Percentiles rank a stretch among this genome's conserved stretches.
These are phyloP conservation scores for Cryomyces minteri DNA, from an alignment of 495 filamentous ascomycete genomes.

Conservation along the genomic window DNA sequence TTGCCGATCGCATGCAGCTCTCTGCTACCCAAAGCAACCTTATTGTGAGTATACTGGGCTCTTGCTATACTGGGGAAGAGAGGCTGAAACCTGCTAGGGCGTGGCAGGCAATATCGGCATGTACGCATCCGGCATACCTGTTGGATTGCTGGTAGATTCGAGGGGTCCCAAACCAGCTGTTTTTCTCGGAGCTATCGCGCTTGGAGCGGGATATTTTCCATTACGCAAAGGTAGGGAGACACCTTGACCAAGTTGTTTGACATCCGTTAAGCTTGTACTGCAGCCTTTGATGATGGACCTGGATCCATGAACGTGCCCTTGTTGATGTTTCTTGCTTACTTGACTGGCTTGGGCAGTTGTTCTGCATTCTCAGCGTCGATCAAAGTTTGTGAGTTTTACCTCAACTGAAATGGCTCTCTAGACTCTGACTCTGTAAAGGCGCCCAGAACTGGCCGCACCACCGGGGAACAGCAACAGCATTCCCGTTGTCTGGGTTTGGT, in stretches of 20 bases:
- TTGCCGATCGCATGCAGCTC: conserved; percentile 67
- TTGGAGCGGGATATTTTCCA: conserved; percentile 67
- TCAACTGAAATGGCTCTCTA: conserved; percentile 14
- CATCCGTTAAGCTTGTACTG: conserved; percentile 2
- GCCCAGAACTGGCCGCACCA: conserved; percentile 86
- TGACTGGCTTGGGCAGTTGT: conserved; percentile 77
- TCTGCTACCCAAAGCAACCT: conserved; percentile 81
- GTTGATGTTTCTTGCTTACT: conserved; percentile 63
- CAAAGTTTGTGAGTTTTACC: conserved; percentile 33
- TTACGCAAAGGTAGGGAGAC: conserved; percentile 36
- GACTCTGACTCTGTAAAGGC: conserved; percentile 33
- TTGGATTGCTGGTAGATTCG: conserved; percentile 72
- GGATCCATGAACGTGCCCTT: conserved; percentile 45
- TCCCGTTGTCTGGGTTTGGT: conserved; percentile 83
- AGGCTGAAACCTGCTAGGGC: conserved; percentile 31
- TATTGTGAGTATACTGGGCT: conserved; percentile 37
- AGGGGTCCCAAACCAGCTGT: conserved; percentile 65
- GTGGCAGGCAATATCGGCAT: conserved; percentile 87
- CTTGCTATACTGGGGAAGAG: conserved; percentile 1
- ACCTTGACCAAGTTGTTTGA: conserved; percentile 4
- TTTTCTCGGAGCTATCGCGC: conserved; percentile 47
- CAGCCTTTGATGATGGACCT: conserved; percentile 32
- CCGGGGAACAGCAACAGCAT: conserved; percentile 83
- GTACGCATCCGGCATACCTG: conserved; percentile 80
- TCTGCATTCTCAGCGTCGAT: conserved; percentile 71